These are phyloP conservation scores for Aureobasidium leucospermi DNA, from an alignment of 2,329 filamentous ascomycete genomes.

Conservation along the genomic window DNA sequence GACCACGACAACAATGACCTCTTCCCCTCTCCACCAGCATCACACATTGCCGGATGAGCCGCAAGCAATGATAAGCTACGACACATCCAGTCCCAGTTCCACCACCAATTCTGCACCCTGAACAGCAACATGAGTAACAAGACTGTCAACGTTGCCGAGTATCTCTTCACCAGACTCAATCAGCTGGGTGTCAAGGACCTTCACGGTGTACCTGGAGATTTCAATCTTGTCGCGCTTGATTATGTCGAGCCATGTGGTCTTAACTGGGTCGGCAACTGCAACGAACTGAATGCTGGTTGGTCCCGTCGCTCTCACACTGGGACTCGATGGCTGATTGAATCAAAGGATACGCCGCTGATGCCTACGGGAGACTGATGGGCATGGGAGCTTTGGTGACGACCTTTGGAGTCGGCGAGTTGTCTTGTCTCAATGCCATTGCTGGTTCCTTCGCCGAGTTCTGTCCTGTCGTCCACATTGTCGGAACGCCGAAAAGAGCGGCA, in stretches of 20 bases:
- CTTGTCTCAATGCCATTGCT: conserved; percentile 41
- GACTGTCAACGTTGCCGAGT: conserved; percentile 19
- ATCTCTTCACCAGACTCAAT: conserved; percentile 34
- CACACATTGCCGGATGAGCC: background rate
- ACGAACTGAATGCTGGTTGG: conserved; percentile 50
- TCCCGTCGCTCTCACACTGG: conserved; percentile 17
- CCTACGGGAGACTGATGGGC: conserved; percentile 32
- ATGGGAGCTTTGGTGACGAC: conserved; percentile 40
- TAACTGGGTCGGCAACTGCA: conserved; percentile 54
- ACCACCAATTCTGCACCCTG: background rate
- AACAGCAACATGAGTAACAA: background rate
- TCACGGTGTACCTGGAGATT: conserved; percentile 41
- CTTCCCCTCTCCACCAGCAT: background rate
- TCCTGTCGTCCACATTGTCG: conserved; percentile 42
- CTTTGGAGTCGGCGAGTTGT: conserved; percentile 43
- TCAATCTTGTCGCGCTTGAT: conserved; percentile 38
- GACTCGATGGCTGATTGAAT: conserved; percentile 25
- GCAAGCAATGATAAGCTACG: background rate
- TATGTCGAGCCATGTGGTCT: conserved; percentile 49
- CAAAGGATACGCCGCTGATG: conserved; percentile 45
- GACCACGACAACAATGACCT: background rate
- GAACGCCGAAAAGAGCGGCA: conserved; percentile 35
- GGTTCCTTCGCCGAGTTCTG: conserved; percentile 41
- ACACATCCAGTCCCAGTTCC: background rate
- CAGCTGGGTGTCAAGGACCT: conserved; percentile 38